These are phyloP conservation scores for Vanderwaltozyma polyspora DNA, from an alignment of 805 yeast genomes.

Conservation along the genomic window DNA sequence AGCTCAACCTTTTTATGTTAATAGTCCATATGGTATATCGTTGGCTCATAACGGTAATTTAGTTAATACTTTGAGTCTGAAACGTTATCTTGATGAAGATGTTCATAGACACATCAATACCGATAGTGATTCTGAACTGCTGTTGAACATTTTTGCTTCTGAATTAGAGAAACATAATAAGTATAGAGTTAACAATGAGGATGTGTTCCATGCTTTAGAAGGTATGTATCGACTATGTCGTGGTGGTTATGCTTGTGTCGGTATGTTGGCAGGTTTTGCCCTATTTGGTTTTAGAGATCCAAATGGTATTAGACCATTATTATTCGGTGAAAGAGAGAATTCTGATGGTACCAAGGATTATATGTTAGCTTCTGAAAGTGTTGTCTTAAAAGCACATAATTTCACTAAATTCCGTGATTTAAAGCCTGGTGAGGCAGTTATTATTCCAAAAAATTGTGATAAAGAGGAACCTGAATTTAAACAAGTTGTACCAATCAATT, in stretches of 20 bases:
- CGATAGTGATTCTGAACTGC: conserved; percentile 87
- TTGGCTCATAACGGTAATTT: conserved; percentile 91
- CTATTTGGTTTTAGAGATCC: conserved; percentile 95
- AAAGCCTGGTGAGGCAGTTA: conserved; percentile 92
- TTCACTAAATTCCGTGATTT: conserved; percentile 71
- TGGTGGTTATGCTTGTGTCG: conserved; percentile 96
- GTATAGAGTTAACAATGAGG: conserved; percentile 83
- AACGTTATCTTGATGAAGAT: conserved; percentile 74
- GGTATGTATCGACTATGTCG: conserved; percentile 74
- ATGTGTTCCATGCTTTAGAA: conserved; percentile 72
- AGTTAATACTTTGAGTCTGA: conserved; percentile 72
- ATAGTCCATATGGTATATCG: conserved; percentile 89
- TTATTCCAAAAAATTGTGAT: conserved; percentile 67
- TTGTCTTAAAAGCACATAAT: conserved; percentile 87
- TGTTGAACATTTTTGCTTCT: conserved; percentile 82
- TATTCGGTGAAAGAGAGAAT: conserved; percentile 70
- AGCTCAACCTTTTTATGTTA: conserved; percentile 97
- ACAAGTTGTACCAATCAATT: conserved; percentile 69
- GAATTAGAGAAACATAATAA: conserved; percentile 81
- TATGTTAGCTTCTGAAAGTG: conserved; percentile 93
- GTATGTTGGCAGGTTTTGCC: conserved; percentile 93
- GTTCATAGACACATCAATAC: conserved; percentile 97
- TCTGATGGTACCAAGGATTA: conserved; percentile 67
- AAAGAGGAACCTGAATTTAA: conserved; percentile 55
- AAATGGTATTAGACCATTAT: conserved; percentile 86